These are phyloP conservation scores for Sclerotinia subarctica DNA, from an alignment of 2,329 filamentous ascomycete genomes.

Conservation along the genomic window DNA sequence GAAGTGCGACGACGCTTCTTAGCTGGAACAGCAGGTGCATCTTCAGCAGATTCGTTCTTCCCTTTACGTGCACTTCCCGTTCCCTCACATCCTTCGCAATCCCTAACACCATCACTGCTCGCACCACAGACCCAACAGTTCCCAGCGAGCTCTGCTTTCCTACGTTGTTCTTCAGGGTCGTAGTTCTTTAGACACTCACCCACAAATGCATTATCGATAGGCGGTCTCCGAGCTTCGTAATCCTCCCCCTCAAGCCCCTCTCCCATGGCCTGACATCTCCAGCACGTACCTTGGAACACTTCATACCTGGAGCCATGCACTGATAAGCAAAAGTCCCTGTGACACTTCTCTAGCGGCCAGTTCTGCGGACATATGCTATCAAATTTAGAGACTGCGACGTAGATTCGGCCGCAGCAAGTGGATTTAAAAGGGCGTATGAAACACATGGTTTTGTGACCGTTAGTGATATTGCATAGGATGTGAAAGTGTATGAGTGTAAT, in stretches of 20 bases:
- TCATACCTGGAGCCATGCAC: conserved; percentile 21
- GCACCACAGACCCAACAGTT: conserved; percentile 25
- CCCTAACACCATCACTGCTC: conserved; percentile 14
- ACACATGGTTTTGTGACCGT: conserved; percentile 30
- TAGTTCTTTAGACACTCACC: conserved; percentile 28
- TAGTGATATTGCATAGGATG: background rate
- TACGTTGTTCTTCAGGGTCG: conserved; percentile 23
- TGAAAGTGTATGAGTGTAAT: background rate
- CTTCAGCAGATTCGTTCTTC: background rate
- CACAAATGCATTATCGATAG: conserved; percentile 30
- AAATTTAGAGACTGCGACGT: conserved; percentile 28
- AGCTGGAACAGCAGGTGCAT: background rate
- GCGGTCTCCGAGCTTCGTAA: conserved; percentile 29
- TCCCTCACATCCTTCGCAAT: background rate
- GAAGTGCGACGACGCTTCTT: conserved; percentile 5
- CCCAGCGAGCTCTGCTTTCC: background rate
- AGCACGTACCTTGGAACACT: conserved; percentile 27
- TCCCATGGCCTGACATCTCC: conserved; percentile 31
- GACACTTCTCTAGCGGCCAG: conserved; percentile 35
- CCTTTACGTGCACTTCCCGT: background rate
- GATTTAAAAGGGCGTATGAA: conserved; percentile 29
- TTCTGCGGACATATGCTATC: conserved; percentile 28
- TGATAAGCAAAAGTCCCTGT: conserved; percentile 30
- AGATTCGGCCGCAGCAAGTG: conserved; percentile 32
- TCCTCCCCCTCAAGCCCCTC: conserved; percentile 6